phyloP scores from a whole-genome alignment of 805 yeast genomes.

The Myxozyma neglecta region DNA sequence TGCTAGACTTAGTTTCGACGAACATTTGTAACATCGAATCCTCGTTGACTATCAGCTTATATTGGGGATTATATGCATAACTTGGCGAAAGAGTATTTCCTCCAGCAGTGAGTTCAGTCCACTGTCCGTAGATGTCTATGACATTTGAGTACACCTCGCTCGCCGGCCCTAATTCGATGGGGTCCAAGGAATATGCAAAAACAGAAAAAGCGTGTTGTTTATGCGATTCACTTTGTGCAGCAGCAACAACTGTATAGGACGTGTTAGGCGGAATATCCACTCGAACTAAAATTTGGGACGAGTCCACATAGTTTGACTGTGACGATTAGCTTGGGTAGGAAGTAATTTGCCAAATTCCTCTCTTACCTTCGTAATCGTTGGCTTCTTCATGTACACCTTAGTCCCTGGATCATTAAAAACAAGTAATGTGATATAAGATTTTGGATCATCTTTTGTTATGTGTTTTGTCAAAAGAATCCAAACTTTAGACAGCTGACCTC shows the following conservation, averaged over 20 bases:
- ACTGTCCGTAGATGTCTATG: constrained; percentile 9
- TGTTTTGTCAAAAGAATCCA: constrained; percentile 27
- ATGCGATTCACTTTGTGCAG: neutral
- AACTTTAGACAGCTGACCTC: neutral
- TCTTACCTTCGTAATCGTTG: constrained; percentile 10
- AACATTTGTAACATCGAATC: constrained; percentile 11
- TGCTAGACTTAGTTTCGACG: constrained; percentile 9
- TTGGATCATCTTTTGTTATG: constrained; percentile 3
- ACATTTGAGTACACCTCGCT: neutral
- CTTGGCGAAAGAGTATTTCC: constrained; percentile 18
- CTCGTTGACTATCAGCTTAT: constrained; percentile 8
- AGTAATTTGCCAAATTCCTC: neutral
- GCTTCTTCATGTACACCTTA: constrained; percentile 5
- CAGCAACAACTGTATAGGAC: constrained; percentile 14
- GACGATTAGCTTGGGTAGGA: neutral
- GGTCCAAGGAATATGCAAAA: constrained; percentile 21
- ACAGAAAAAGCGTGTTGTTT: constrained; percentile 11
- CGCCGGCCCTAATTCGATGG: constrained; percentile 2
- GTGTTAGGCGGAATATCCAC: constrained; percentile 17
- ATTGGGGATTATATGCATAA: constrained; percentile 27
- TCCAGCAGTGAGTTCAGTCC: constrained; percentile 31
- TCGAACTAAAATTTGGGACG: constrained; percentile 17
- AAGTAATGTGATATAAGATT: constrained; percentile 15
- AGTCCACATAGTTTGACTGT: constrained; percentile 21
- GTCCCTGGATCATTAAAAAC: constrained; percentile 16